These are phyloP conservation scores for Monilinia aucupariae DNA, from an alignment of 2,329 filamentous ascomycete species.

Conservation along the genomic window DNA sequence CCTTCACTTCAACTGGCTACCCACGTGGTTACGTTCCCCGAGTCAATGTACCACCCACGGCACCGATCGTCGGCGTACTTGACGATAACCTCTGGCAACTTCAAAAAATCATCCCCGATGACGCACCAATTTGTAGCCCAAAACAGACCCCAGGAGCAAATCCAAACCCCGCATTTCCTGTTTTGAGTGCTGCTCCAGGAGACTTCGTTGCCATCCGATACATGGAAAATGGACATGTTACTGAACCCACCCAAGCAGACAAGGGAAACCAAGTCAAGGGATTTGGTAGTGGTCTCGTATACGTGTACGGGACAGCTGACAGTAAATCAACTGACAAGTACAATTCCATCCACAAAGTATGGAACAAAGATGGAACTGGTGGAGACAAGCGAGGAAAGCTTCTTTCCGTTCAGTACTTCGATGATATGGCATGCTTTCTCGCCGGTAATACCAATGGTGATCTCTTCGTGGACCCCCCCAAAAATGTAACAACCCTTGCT, in stretches of 20 bases:
- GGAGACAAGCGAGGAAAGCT: conserved; percentile 74
- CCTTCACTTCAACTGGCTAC: conserved; percentile 69
- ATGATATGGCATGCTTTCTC: conserved; percentile 80
- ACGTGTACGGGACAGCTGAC: conserved; percentile 63
- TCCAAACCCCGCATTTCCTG: conserved; percentile 12
- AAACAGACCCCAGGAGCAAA: neutral
- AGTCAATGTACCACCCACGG: neutral
- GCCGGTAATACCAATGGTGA: conserved; percentile 27
- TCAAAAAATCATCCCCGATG: neutral
- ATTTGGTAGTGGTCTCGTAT: conserved; percentile 63
- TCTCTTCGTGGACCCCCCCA: neutral
- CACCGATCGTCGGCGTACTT: neutral
- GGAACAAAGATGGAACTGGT: conserved; percentile 75
- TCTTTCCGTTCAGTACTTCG: conserved; percentile 72
- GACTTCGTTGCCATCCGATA: conserved; percentile 63
- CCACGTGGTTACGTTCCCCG: conserved; percentile 65
- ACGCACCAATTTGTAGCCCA: neutral
- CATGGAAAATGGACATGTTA: conserved; percentile 73
- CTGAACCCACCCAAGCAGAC: conserved; percentile 45
- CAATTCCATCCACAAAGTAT: conserved; percentile 63
- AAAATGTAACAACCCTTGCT: neutral
- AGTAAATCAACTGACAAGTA: conserved; percentile 48
- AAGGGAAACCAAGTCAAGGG: conserved; percentile 43
- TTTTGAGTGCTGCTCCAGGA: conserved; percentile 46
- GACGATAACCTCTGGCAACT: conserved; percentile 6